Percentiles rank a stretch among this genome's conserved stretches.
Evolutionary conservation across 1,284 basidiomycete species (phyloP).

Genomic region (Ceratorhiza oryzae-sativae): DNA sequence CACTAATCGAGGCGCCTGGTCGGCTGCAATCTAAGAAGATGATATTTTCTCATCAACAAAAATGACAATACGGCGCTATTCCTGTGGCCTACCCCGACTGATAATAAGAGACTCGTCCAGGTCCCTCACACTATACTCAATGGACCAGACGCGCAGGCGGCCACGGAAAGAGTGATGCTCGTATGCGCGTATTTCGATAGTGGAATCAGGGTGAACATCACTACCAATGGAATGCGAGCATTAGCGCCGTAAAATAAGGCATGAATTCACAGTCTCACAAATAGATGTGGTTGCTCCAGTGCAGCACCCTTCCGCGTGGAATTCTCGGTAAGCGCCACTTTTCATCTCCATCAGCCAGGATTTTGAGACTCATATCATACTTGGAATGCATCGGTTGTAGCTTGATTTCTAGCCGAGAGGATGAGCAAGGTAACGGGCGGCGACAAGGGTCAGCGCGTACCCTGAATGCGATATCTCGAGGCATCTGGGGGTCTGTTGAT

Average conservation of each 20-base stretch:
- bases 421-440: too few relatives aligned
- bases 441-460: too few relatives aligned
- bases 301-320: background rate
- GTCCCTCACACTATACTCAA: background rate
- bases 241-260: background rate
- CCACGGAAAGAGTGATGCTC: background rate
- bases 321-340: background rate
- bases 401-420: background rate
- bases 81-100: background rate
- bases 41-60: background rate
- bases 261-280: background rate
- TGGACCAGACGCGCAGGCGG: background rate
- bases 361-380: background rate
- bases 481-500: too few relatives aligned
- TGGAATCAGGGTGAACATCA: background rate
- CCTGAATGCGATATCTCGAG: too few relatives aligned
- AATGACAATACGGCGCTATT: background rate
- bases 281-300: background rate
- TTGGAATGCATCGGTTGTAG: slow-evolving; percentile 1
- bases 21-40: too few relatives aligned
- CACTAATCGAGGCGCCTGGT: background rate
- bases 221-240: background rate
- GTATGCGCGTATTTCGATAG: background rate
- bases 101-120: background rate
- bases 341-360: background rate